Percentiles rank a stretch among this genome's conserved stretches.
Evolutionary conservation across 257 asterid species (phyloP).

Genomic region (Cynanchum wilfordii): DNA sequence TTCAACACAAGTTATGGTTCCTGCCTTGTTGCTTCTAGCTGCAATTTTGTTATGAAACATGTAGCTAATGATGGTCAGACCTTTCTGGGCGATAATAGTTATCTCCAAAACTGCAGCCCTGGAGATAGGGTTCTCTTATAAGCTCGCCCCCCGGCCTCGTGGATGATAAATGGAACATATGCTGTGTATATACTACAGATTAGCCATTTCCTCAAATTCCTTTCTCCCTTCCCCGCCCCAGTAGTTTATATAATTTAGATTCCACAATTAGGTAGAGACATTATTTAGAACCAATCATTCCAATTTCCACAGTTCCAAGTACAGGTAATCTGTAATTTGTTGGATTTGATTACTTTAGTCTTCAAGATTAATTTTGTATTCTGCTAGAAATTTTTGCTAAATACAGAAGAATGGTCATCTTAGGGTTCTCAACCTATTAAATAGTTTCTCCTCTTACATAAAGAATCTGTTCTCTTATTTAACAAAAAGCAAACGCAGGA

Average conservation of each 20-base stretch:
- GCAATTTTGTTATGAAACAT: constrained; percentile 8
- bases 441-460: no score
- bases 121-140: constrained; percentile 18
- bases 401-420: neutral
- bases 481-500: no score
- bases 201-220: neutral
- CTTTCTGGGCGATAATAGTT: constrained; percentile 37
- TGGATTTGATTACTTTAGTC: neutral
- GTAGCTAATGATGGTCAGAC: constrained; percentile 15
- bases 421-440: neutral
- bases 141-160: neutral
- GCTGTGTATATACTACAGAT: constrained; percentile 24
- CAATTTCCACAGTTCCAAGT: neutral
- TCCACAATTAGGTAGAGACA: neutral
- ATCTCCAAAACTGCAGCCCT: constrained; percentile 17
- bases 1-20: constrained; percentile 13
- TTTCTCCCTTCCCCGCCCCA: neutral
- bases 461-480: no score
- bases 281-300: neutral
- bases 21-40: constrained; percentile 7
- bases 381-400: neutral
- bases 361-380: no score
- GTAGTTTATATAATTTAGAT: neutral
- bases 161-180: constrained; percentile 17
- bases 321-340: neutral